Base-by-base conservation (phyloP, 2,329 filamentous ascomycete genomes). In the Corniculantispora saksenae region DNA sequence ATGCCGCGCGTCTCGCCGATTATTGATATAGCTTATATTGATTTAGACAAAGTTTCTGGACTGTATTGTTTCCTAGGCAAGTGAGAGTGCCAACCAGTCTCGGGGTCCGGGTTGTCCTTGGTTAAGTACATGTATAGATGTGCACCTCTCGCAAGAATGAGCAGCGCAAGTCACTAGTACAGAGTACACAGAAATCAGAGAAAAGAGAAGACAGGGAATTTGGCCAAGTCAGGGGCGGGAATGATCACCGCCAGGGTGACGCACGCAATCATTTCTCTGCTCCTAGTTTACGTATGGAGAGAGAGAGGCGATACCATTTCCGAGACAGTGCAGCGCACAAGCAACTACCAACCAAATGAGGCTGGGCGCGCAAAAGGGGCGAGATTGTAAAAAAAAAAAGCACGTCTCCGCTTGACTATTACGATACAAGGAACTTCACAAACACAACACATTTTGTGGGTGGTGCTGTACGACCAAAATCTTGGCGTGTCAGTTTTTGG, bases 401-500 rank as follows among this genome's bases (percentile, higher is more conserved):
- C 4, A 32, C 25, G 35, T 40, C 48, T 53, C 47, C 13, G 23
- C 40, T 25, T 13, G 40, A 10, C 40, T 6, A 58, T 48, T 43
- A 13, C 55, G 23, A 23, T 9, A 27, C 4, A 27, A 15, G 45
- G 17, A 29, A 61, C 29, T 45, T 23, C 54, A 12, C 12, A 58
- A 27, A 32, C 17, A 29, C 29, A 29, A 38, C 12, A 38, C 12
- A 32, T 35, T 29, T 15, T 50, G 57, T n/a, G 45, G n/a, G 12
- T 19, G 32, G 59, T 7, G 9, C 40, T 62, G 38, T 17, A 35
- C 21, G 45, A 29, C 38, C 29, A 35, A 50, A 43, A 32, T 45
- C 60, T 62, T 62, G 60, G 60, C 60, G 50, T 54, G 35, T 47
- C 60, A 55, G 50, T 55, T 55, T 45, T 54, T 29, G 60, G 60